Conservation (phyloP, 495 filamentous ascomycete species). For the Talaromyces borbonicus region DNA sequence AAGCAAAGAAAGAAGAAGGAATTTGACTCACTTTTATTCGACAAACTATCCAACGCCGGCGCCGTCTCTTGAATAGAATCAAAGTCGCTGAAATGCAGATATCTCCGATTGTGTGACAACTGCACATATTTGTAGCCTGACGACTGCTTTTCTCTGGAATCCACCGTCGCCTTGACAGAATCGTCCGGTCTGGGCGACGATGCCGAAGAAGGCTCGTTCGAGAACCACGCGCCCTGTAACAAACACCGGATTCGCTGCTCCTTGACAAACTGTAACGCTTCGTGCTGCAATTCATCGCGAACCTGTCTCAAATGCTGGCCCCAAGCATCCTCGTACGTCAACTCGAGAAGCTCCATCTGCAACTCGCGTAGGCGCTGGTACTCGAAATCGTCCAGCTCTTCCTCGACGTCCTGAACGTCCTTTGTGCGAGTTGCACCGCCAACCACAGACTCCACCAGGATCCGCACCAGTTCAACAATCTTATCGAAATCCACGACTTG, state of each 20-base stretch:
- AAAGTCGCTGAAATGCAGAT: constrained; percentile 89
- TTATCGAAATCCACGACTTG: constrained; percentile 83
- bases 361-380: constrained; percentile 64
- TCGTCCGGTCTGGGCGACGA: constrained; percentile 25
- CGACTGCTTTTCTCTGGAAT: constrained; percentile 9
- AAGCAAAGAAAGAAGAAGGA: not conserved
- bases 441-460: constrained; percentile 85
- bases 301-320: constrained; percentile 82
- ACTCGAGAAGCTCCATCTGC: constrained; percentile 90
- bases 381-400: constrained; percentile 78
- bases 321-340: constrained; percentile 91
- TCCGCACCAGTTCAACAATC: constrained; percentile 78
- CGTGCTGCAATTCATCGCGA: constrained; percentile 84
- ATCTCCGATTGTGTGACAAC: constrained; percentile 83
- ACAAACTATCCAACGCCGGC: constrained; percentile 63
- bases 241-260: constrained; percentile 94
- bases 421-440: constrained; percentile 74
- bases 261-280: constrained; percentile 90
- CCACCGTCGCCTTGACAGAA: constrained; percentile 15
- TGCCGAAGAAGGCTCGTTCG: constrained; percentile 37
- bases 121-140: constrained; percentile 71
- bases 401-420: constrained; percentile 81
- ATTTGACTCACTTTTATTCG: constrained; percentile 60
- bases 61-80: constrained; percentile 49
- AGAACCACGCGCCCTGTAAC: constrained; percentile 84